These are phyloP conservation scores for Thielaviopsis punctulata DNA, from an alignment of 2,329 filamentous ascomycete genomes.

Conservation along the genomic window DNA sequence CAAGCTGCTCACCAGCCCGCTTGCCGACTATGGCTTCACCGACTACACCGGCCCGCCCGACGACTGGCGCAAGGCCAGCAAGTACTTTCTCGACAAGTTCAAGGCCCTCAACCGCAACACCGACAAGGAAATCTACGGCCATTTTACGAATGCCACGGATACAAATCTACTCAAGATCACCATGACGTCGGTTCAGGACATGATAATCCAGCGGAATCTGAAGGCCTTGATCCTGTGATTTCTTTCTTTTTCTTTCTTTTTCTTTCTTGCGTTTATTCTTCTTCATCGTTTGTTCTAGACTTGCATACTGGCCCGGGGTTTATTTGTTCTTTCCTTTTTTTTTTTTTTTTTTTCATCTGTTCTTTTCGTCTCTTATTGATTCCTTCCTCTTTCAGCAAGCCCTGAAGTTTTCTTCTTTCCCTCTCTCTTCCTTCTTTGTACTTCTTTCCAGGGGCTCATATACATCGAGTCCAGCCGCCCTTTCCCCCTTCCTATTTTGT, in stretches of 20 bases:
- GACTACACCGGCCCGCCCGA: slow-evolving; percentile 58
- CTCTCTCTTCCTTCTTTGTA: background rate
- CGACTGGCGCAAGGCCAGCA: slow-evolving; percentile 57
- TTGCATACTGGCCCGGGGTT: background rate
- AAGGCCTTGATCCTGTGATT: slow-evolving; percentile 57
- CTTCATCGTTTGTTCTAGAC: background rate
- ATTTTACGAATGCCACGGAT: slow-evolving; percentile 45
- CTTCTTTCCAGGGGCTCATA: background rate
- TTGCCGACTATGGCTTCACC: slow-evolving; percentile 57
- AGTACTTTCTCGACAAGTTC: slow-evolving; percentile 73
- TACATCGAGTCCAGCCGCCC: background rate
- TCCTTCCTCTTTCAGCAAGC: background rate
- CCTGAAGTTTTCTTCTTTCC: background rate
- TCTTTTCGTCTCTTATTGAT: background rate
- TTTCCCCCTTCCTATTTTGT: background rate
- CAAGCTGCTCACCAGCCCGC: slow-evolving; percentile 54
- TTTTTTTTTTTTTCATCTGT: background rate
- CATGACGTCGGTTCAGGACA: slow-evolving; percentile 73
- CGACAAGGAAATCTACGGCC: slow-evolving; percentile 45
- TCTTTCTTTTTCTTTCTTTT: background rate
- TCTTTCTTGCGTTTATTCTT: background rate
- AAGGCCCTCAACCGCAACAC: slow-evolving; percentile 54
- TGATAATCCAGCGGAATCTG: slow-evolving; percentile 71
- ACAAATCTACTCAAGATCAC: slow-evolving; percentile 70
- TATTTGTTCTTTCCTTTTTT: background rate